A percentile compares a stretch with the other conserved stretches of the same genome.
Evolutionary conservation across 148 eudicot genomes (phyloP).

Genomic region (Persicaria maculosa): DNA sequence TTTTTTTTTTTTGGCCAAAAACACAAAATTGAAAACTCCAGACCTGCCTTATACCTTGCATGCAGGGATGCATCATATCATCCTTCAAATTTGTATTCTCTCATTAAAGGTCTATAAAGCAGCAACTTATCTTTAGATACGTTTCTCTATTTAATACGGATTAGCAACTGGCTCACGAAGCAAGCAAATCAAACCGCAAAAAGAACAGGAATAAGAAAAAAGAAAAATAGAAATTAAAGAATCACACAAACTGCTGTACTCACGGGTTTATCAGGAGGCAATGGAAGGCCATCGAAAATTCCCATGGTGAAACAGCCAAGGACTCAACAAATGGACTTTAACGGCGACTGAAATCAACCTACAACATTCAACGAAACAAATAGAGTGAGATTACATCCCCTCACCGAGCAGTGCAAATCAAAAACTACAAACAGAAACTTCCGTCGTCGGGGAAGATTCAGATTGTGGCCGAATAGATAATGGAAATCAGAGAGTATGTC

Average conservation of each 20-base stretch:
- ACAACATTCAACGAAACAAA: not conserved
- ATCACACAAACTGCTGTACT: constrained; percentile 16
- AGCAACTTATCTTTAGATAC: not conserved
- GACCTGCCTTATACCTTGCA: not conserved
- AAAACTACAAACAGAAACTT: not conserved
- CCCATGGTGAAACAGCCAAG: constrained; percentile 41
- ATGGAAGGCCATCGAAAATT: constrained; percentile 78
- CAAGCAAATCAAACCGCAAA: not conserved
- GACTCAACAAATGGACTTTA: not conserved
- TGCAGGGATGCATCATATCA: not conserved
- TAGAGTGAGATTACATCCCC: not conserved
- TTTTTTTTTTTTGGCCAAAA: not conserved
- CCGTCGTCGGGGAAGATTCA: not conserved
- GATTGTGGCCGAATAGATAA: not conserved
- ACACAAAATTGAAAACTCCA: not conserved
- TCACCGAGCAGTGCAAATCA: not conserved
- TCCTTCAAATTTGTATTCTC: not conserved
- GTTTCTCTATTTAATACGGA: too few relatives aligned
- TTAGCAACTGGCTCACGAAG: not conserved
- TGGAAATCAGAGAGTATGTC: not conserved
- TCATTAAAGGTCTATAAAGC: not conserved
- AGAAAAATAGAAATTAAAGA: not conserved
- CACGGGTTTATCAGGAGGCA: constrained; percentile 79
- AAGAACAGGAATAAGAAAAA: not conserved
- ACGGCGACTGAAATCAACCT: constrained; percentile 6